phyloP scores from a whole-genome alignment of 1,284 basidiomycete species.

The Irpex sp. region DNA sequence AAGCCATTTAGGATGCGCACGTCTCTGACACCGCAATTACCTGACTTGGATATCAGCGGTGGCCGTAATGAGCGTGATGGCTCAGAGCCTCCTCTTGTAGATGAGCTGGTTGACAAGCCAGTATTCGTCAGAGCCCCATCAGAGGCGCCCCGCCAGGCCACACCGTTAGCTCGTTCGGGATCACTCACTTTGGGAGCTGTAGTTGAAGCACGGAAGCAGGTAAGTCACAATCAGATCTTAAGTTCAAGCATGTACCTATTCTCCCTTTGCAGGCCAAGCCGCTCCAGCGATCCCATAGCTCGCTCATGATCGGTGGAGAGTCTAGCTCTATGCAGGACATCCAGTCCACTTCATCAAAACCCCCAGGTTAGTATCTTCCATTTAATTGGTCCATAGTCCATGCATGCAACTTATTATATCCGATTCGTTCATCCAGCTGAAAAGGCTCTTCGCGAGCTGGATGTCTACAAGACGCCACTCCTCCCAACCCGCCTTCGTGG shows the following conservation, averaged over 20 bases:
- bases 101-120: conserved; percentile 56
- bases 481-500: conserved; percentile 63
- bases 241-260: neutral
- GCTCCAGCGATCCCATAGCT: conserved; percentile 10
- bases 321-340: conserved; percentile 3
- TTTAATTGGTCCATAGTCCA: too few species aligned
- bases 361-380: neutral
- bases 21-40: conserved; percentile 65
- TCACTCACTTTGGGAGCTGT: conserved; percentile 58
- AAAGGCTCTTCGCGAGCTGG: conserved; percentile 62
- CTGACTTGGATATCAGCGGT: conserved; percentile 46
- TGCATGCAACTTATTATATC: too few species aligned
- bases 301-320: conserved; percentile 7
- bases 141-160: conserved; percentile 23
- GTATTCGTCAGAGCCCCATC: conserved; percentile 65
- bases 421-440: conserved; percentile 49
- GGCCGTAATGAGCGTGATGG: conserved; percentile 38
- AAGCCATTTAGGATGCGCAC: conserved; percentile 56
- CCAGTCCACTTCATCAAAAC: neutral
- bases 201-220: conserved; percentile 46
- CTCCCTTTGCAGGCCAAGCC: conserved; percentile 5
- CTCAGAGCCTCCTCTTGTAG: conserved; percentile 68
- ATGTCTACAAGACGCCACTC: conserved; percentile 73
- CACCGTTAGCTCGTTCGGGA: conserved; percentile 16
- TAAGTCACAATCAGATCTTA: conserved; percentile 1